Evolutionary conservation across 2,329 filamentous ascomycete species (phyloP).

Genomic region (Pseudogymnoascus sp.): DNA sequence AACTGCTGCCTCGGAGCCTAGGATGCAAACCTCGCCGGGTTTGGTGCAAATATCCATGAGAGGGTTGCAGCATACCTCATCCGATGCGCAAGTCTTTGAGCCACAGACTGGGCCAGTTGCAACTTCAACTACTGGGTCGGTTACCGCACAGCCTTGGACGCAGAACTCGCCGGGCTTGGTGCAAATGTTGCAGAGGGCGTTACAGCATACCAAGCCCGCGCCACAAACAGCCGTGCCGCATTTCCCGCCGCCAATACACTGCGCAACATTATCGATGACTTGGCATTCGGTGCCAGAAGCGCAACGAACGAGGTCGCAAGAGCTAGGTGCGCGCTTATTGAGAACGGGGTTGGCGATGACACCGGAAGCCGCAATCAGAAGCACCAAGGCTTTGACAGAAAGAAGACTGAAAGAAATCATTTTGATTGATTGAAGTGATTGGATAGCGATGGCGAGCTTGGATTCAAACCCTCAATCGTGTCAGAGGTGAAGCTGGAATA

Average conservation of each 20-base stretch:
- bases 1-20: not conserved
- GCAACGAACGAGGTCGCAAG: not conserved
- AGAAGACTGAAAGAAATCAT: constrained; percentile 1
- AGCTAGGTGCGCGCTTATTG: not conserved
- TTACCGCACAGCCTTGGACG: not conserved
- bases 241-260: not conserved
- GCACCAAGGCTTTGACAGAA: not conserved
- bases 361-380: not conserved
- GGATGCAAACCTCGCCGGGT: not conserved
- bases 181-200: not conserved
- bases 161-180: not conserved
- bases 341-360: not conserved
- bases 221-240: not conserved
- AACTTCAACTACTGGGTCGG: not conserved
- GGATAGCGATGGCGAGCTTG: constrained; percentile 1
- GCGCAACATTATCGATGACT: not conserved
- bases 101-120: not conserved
- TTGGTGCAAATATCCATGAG: constrained; percentile 1
- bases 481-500: not conserved
- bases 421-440: not conserved
- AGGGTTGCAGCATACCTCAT: not conserved
- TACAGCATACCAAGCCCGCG: not conserved
- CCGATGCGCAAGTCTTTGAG: not conserved
- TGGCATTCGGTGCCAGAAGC: not conserved
- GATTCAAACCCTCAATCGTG: not conserved